Evolutionary conservation across 768 basidiomycete genomes (phyloP), one percentile per base, ranked within the genome.

Genomic region (Mycena kentingensis): DNA sequence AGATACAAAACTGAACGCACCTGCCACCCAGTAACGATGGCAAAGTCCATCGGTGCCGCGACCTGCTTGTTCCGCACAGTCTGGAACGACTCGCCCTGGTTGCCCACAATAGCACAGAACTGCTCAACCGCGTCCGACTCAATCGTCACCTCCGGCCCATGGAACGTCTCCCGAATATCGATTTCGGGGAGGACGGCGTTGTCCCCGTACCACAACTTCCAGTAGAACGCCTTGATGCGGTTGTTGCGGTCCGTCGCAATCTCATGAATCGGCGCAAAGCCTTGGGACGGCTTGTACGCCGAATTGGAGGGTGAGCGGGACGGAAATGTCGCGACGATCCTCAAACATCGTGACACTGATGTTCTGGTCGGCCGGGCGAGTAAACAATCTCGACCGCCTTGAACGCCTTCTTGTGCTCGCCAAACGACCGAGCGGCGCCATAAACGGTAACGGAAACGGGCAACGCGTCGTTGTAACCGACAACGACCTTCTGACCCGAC

Each of bases 1-100:
- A 39, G 5, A n/a, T 16, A 42, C 1, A 18, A 29, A 49, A 26
- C 24, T 32, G 24, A 21, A 44, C 87, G 54, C 66, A 93, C 93
- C 87, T 96, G 86, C 97, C 97, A 99, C 38, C 96, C 95, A 34
- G 94, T 87, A 45, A 98, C 96, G 64, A 99, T 99, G n/a, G n/a
- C n/a, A n/a, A n/a, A n/a, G n/a, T n/a, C n/a, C n/a, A n/a, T n/a
- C n/a, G n/a, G n/a, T n/a, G n/a, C n/a, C n/a, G n/a, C n/a, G n/a
- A n/a, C n/a, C n/a, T n/a, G n/a, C n/a, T n/a, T n/a, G n/a, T n/a
- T n/a, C n/a, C n/a, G n/a, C n/a, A n/a, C n/a, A n/a, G n/a, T n/a
- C n/a, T n/a, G n/a, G n/a, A n/a, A n/a, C n/a, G n/a, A n/a, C n/a
- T n/a, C n/a, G n/a, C n/a, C n/a, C n/a, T n/a, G n/a, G n/a, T n/a